Percentiles rank a stretch among this genome's conserved stretches.
Conservation (phyloP, 108 stramenopile genomes). For the Conticribra guillardii region DNA sequence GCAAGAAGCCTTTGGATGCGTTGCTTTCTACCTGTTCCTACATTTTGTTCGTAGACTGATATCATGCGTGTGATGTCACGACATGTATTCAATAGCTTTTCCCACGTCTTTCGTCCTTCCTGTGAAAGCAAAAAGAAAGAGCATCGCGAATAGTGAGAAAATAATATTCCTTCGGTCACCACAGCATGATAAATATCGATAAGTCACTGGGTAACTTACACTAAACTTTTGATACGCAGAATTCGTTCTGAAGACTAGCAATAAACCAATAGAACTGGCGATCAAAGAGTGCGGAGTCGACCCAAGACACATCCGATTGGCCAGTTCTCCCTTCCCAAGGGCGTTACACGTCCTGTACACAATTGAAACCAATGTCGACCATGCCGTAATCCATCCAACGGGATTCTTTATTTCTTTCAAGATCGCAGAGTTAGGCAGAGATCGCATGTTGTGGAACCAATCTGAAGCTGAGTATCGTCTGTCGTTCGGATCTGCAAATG, state of each 20-base stretch:
- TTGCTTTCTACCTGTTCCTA: constrained; percentile 54
- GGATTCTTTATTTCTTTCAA: constrained; percentile 57
- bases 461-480: constrained; percentile 65
- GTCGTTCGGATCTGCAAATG: constrained; percentile 43
- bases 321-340: constrained; percentile 27
- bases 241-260: constrained; percentile 85
- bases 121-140: constrained; percentile 31
- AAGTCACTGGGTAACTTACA: constrained; percentile 12
- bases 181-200: too few species aligned
- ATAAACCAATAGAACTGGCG: constrained; percentile 68
- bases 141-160: too few species aligned
- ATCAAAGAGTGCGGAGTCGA: constrained; percentile 71
- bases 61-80: constrained; percentile 81
- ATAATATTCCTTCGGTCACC: too few species aligned
- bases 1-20: constrained; percentile 61
- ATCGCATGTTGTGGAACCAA: constrained; percentile 76
- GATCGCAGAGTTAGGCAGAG: constrained; percentile 61
- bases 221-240: constrained; percentile 77
- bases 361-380: constrained; percentile 50
- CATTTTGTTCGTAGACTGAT: constrained; percentile 63
- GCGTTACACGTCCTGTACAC: constrained; percentile 31
- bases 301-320: constrained; percentile 52
- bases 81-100: constrained; percentile 62
- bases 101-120: constrained; percentile 92
- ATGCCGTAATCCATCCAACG: constrained; percentile 45